Base-by-base conservation (phyloP, 352 stramenopile species). In the Pythium folliculosum region DNA sequence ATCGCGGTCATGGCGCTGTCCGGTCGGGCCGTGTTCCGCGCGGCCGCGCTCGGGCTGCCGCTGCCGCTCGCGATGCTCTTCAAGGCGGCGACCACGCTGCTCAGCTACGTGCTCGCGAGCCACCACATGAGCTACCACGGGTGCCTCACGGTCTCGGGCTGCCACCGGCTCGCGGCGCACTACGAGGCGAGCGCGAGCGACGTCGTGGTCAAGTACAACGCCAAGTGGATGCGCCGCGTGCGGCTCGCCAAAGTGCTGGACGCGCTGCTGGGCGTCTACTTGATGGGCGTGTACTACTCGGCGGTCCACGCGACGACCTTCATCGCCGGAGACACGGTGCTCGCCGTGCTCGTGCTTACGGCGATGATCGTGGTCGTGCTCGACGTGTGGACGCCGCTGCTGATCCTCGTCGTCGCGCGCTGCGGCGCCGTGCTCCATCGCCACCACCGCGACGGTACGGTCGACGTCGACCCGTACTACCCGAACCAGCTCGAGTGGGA, bases 211-310 rank as follows among this genome's bases (percentile, higher is more conserved):
- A 78, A 76, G 32, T 91, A 92, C 67, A 89, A 89, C 58, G 70
- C 67, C 4, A 66, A 69, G n/a, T 94, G 86, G 86, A 48, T 90
- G 56, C 75, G 73, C 40, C 80, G 75, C 8, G 57, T 92, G 25
- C 71, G 87, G 53, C 80, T 77, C 37, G 81, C 72, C n/a, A 94
- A 94, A 56, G 58, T 71, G 0, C 32, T 92, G 2, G 86, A 94
- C 43, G 71, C 56, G 0, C 49, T 90, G 3, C 60, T 73, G 22
- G 83, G 83, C 5, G 70, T 81, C 9, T 94, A 94, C 72, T 53
- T 91, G 6, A 48, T 90, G n/a, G 71, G 86, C n/a, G 86, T 88
- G 37, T 81, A 85, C 45, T 94, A 91, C 56, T 73, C 81, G 25
- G 80, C 83, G 5, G 72, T 91, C 54, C 83, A 89, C 43, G 77